Evolutionary conservation across 345 rosid genomes (phyloP).

Genomic region (Syzygium grande): DNA sequence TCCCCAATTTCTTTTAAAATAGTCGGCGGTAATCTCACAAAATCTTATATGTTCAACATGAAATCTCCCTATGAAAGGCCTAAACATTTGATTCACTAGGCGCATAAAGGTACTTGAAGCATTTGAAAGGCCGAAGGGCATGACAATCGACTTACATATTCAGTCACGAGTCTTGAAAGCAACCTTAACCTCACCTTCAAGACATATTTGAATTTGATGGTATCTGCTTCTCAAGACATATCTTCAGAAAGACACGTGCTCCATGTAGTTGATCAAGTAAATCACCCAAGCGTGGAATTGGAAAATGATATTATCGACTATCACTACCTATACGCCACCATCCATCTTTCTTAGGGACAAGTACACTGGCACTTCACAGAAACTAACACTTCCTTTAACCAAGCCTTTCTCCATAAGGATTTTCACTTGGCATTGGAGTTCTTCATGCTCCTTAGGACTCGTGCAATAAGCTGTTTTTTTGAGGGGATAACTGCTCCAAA

Average conservation of each 20-base stretch:
- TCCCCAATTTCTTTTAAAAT: too few species aligned
- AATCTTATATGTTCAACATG: too few species aligned
- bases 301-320: not conserved
- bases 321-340: not conserved
- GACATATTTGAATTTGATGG: not conserved
- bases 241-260: not conserved
- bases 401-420: too few species aligned
- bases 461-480: not conserved
- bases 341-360: not conserved
- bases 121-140: not conserved
- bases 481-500: not conserved
- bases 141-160: not conserved
- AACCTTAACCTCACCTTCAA: not conserved
- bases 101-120: not conserved
- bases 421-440: not conserved
- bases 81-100: too few species aligned
- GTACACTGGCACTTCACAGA: not conserved
- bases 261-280: not conserved
- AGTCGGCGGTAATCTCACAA: too few species aligned
- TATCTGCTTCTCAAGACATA: not conserved
- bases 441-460: not conserved
- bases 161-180: not conserved
- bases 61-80: too few species aligned
- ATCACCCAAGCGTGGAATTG: not conserved
- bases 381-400: not conserved